These are phyloP conservation scores for Chytridiales sp. DNA, from an alignment of 371 early-diverging fungal genomes.

Conservation along the genomic window DNA sequence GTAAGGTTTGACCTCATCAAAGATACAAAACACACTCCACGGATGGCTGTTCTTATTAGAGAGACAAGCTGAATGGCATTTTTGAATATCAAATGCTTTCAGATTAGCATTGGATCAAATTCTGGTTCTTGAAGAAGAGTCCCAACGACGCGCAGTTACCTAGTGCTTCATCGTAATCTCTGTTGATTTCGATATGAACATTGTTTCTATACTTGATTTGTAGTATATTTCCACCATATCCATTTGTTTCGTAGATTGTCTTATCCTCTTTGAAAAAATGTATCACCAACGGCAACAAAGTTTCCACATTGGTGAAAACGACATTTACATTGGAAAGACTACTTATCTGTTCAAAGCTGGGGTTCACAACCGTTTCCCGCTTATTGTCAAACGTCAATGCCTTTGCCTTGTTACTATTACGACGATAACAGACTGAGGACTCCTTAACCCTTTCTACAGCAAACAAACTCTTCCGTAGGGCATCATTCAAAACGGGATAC, in stretches of 20 bases:
- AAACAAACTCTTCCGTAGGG: neutral
- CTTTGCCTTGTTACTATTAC: constrained; percentile 3
- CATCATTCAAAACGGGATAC: constrained; percentile 7
- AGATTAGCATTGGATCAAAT: constrained; percentile 6
- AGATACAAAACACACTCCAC: constrained; percentile 5
- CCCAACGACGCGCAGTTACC: neutral
- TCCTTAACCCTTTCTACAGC: constrained; percentile 1
- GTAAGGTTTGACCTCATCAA: constrained; percentile 4
- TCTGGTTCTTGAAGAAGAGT: constrained; percentile 13
- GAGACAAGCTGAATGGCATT: constrained; percentile 1
- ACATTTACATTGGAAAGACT: constrained; percentile 1
- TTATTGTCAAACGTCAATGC: constrained; percentile 9
- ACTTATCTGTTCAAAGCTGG: constrained; percentile 4
- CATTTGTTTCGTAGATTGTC: constrained; percentile 7
- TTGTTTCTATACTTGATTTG: constrained; percentile 14
- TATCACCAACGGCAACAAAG: constrained; percentile 3
- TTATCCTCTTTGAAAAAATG: constrained; percentile 7
- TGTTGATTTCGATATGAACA: constrained; percentile 16
- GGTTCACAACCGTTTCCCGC: constrained; percentile 3
- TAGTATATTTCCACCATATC: constrained; percentile 3
- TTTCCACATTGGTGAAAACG: constrained; percentile 6
- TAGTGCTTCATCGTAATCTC: constrained; percentile 11
- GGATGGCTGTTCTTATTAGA: neutral
- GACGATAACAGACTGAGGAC: too few species aligned
- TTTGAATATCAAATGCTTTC: constrained; percentile 16